Evolutionary conservation across 192 early-diverging fungal genomes (phyloP).

Genomic region (Linnemannia exigua): DNA sequence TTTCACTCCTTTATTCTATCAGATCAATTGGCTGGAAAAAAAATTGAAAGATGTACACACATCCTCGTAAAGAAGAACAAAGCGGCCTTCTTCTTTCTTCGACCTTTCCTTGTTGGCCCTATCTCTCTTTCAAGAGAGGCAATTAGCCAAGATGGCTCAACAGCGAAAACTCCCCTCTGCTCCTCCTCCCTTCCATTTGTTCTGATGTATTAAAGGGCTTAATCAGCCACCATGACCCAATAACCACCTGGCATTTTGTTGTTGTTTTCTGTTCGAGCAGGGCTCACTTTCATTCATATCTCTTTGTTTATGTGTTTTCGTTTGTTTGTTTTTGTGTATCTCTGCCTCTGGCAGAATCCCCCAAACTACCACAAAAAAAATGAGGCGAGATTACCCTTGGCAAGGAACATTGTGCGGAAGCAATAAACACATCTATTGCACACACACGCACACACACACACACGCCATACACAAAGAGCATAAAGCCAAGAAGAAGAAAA

Average conservation of each 20-base stretch:
- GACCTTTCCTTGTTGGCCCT: neutral
- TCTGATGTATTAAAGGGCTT: neutral
- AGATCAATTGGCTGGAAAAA: neutral
- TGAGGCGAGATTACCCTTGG: neutral
- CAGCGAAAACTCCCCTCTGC: neutral
- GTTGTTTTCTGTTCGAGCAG: neutral
- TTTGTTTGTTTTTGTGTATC: too few relatives aligned
- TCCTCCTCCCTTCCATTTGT: neutral
- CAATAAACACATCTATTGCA: neutral
- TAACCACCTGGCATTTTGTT: neutral
- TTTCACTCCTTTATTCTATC: neutral
- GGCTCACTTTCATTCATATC: neutral
- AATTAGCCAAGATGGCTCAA: neutral
- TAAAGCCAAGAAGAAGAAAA: too few relatives aligned
- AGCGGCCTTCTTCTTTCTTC: neutral
- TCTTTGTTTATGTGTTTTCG: too few relatives aligned
- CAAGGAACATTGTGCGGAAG: constrained; percentile 3
- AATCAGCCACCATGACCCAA: neutral
- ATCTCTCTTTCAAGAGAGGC: neutral
- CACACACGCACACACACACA: too few relatives aligned
- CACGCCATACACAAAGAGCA: too few relatives aligned
- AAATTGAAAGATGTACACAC: neutral
- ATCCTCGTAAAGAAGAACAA: constrained; percentile 2
- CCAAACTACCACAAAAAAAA: neutral
- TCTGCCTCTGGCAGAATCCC: neutral